phyloP scores from a whole-genome alignment of 2,329 filamentous ascomycete species.

The Fusarium annulatum region DNA sequence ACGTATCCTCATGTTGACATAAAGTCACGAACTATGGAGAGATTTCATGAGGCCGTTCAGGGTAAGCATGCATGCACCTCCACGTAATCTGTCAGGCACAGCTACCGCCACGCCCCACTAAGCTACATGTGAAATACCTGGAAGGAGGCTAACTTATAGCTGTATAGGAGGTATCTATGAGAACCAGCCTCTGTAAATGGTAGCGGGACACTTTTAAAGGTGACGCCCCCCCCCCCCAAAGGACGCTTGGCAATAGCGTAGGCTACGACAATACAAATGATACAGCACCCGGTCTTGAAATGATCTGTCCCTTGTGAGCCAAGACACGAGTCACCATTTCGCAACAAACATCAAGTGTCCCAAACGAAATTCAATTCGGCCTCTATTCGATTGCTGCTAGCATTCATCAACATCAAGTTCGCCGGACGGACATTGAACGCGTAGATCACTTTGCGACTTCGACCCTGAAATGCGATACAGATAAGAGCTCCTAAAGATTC shows the following conservation, averaged over 20 bases:
- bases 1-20: background rate
- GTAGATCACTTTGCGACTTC: constrained; percentile 38
- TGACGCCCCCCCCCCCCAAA: constrained; percentile 2
- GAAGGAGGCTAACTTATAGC: rapidly evolving
- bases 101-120: constrained; percentile 6
- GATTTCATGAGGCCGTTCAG: constrained; percentile 6
- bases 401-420: constrained; percentile 20
- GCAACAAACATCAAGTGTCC: constrained; percentile 10
- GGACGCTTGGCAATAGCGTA: constrained; percentile 27
- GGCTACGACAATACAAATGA: constrained; percentile 37
- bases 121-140: constrained; percentile 9
- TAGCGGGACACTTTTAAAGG: constrained; percentile 14
- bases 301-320: constrained; percentile 38
- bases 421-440: constrained; percentile 37
- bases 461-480: constrained; percentile 34
- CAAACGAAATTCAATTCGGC: background rate
- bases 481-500: constrained; percentile 29
- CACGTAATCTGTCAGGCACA: constrained; percentile 36
- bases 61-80: constrained; percentile 23
- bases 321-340: constrained; percentile 29
- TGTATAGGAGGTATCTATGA: background rate
- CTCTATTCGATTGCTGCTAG: background rate
- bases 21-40: background rate
- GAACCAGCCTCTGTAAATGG: background rate
- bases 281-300: constrained; percentile 32